Base-by-base conservation (phyloP, 352 stramenopile species). In the Phytophthora quininea region DNA sequence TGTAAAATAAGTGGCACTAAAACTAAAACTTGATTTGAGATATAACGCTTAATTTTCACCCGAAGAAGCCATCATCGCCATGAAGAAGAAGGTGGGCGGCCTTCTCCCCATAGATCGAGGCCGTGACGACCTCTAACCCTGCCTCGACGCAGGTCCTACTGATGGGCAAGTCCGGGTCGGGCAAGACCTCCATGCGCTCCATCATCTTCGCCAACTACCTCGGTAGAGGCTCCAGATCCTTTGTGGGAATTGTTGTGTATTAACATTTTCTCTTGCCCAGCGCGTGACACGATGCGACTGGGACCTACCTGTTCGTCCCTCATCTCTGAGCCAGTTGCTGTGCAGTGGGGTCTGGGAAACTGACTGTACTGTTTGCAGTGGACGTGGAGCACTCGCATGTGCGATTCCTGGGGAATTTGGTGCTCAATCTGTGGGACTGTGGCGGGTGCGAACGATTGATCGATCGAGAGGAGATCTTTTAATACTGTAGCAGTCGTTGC, bases 201-300 rank as follows among this genome's bases (percentile, higher is more conserved):
- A 99, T 99, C 67, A 99, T 99, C 74, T 99, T 99, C 76, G 98
- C 98, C 66, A 99, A 99, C 84, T 99, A 99, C 80, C 75, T 99
- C 58, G 97, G 85, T 96, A 72, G 0, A 42, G 10, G 52, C 0
- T 24, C 19, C 19, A 24, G 19, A 24, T 24, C 19, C 19, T 24
- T 24, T 24, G 19, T 24, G 19, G 19, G 19, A 24, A 24, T 14
- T 14, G 7, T 54, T n/a, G 19, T 31, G 61, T 30, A 14, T 9
- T 62, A 15, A 19, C 24, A 31, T 31, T 54, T 14, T 32, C n/a
- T 9, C 46, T 42, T 58, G 0, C 70, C 11, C 57, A 95, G 88
- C 98, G 30, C 93, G 97, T 38, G 97, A 99, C 67, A 99, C 98
- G 24, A 99, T 98, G 83, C 90, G 97, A 27, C 85, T 99, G 29